Percentiles rank a stretch among this genome's conserved stretches.
phyloP scores from a whole-genome alignment of 2,329 filamentous ascomycete genomes.

The Stylonectria norvegica region DNA sequence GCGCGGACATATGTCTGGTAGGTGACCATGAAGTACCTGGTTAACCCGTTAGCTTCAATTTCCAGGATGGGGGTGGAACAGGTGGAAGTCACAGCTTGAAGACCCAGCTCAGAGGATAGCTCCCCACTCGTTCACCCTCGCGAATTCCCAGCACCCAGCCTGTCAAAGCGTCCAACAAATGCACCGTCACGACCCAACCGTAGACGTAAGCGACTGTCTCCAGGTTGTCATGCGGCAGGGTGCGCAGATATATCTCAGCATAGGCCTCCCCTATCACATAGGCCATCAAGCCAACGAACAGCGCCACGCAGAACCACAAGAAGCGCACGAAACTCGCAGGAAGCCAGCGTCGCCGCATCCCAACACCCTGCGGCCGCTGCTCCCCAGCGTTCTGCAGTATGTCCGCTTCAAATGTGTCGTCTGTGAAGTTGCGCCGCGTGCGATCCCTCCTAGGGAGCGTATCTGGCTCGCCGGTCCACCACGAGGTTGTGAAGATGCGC shows the following conservation, averaged over 20 bases:
- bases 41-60: constrained; percentile 10
- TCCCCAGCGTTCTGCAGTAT: constrained; percentile 24
- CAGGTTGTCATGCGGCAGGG: constrained; percentile 61
- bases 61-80: too few relatives aligned
- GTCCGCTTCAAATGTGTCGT: constrained; percentile 39
- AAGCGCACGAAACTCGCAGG: constrained; percentile 66
- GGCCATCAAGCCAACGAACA: constrained; percentile 60
- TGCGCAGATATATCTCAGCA: constrained; percentile 65
- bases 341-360: constrained; percentile 53
- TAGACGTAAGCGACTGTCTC: constrained; percentile 69
- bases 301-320: constrained; percentile 64
- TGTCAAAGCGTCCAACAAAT: constrained; percentile 60
- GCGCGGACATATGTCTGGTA: constrained; percentile 70
- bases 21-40: constrained; percentile 63
- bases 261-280: constrained; percentile 68
- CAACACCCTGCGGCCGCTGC: constrained; percentile 31
- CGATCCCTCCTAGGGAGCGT: constrained; percentile 43
- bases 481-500: constrained; percentile 62
- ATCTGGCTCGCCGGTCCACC: constrained; percentile 60
- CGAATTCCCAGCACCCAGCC: constrained; percentile 65
- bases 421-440: constrained; percentile 36
- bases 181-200: constrained; percentile 65
- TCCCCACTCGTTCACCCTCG: constrained; percentile 64
- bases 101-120: constrained; percentile 67
- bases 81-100: constrained; percentile 60